Evolutionary conservation across 352 stramenopile species (phyloP).

Genomic region (Globisporangium heterothallicum): DNA sequence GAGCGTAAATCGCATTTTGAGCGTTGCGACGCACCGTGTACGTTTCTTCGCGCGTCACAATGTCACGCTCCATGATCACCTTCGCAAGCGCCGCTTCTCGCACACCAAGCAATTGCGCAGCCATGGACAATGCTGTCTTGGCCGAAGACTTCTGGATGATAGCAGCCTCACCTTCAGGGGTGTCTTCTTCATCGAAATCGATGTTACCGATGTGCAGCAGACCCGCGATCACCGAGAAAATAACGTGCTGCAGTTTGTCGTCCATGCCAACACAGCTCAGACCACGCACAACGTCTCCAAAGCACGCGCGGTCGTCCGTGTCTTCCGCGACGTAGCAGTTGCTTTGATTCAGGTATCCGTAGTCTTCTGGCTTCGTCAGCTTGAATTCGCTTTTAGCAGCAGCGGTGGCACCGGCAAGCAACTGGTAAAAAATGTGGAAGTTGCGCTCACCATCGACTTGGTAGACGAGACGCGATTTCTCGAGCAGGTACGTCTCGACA

Average conservation of each 20-base stretch:
- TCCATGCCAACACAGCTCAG: conserved; percentile 77
- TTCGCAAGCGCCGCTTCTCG: conserved; percentile 51
- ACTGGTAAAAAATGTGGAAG: conserved; percentile 95
- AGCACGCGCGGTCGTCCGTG: conserved; percentile 87
- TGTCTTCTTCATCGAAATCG: conserved; percentile 89
- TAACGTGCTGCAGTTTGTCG: conserved; percentile 55
- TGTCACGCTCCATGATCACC: conserved; percentile 85
- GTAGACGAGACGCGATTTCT: conserved; percentile 86
- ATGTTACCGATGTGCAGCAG: conserved; percentile 97
- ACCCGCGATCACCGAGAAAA: conserved; percentile 92
- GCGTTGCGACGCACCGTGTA: conserved; percentile 80
- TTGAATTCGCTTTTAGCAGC: conserved; percentile 53
- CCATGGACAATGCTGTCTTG: conserved; percentile 47
- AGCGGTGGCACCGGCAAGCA: conserved; percentile 64
- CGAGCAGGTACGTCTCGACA: conserved; percentile 85
- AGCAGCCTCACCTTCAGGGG: conserved; percentile 66
- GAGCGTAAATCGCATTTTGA: conserved; percentile 81
- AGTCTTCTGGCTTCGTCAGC: conserved; percentile 79
- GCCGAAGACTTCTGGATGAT: conserved; percentile 68
- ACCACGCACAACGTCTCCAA: conserved; percentile 61
- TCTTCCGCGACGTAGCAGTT: conserved; percentile 91
- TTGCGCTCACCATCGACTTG: conserved; percentile 90
- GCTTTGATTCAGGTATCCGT: conserved; percentile 92
- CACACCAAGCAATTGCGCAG: conserved; percentile 67
- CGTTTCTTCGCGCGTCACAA: conserved; percentile 78